Base-by-base conservation (phyloP, 2,329 filamentous ascomycete genomes). In the Lasiodiplodia sp. region DNA sequence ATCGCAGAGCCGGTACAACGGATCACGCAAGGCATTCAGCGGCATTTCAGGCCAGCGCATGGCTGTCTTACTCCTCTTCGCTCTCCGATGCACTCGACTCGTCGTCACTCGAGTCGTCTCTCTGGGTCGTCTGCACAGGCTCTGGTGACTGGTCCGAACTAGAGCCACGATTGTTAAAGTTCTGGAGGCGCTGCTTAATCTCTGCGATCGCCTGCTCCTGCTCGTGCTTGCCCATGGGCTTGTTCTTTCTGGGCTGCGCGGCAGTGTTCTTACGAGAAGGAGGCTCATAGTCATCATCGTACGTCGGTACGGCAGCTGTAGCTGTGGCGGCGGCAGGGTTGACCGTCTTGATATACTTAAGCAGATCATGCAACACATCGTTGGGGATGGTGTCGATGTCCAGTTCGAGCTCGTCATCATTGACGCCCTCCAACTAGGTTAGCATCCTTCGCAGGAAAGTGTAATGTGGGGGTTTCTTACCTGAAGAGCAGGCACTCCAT, bases 401-500 rank as follows among this genome's bases (percentile, higher is more conserved):
- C 40, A 94, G 84, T 73, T 92, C 87, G 75, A 89, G 84, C 74
- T 88, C 87, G 60, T 87, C 87, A 71, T 86, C 85, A 69, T 84
- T 80, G 71, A 85, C 83, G 74, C 85, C 79, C 40, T 81, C 47
- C 16, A 28, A 12, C 60, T 28, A 28, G 38, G 60, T 64, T 34
- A 67, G 55, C 34, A 28, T 11, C 6, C 7, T 12, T n/a, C 28
- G 12, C 14, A 38, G 25, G 14, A 23, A 23, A 31, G 28, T 5
- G 31, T 2, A 40, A 8, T 6, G n/a, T 12, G 25, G 49, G 21
- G 18, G 7, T 56, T 69, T 75, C 79, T 77, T 79, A 83, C 86
- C 85, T 88, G 86, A 83, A 96, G 85, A 85, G 91, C 84, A 82
- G 92, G 82, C 83, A 92, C 80, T 72, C 97, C 95, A 72, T 88